Evolutionary conservation across 2,329 filamentous ascomycete genomes (phyloP).

Genomic region (Ophiosphaerella korrae): DNA sequence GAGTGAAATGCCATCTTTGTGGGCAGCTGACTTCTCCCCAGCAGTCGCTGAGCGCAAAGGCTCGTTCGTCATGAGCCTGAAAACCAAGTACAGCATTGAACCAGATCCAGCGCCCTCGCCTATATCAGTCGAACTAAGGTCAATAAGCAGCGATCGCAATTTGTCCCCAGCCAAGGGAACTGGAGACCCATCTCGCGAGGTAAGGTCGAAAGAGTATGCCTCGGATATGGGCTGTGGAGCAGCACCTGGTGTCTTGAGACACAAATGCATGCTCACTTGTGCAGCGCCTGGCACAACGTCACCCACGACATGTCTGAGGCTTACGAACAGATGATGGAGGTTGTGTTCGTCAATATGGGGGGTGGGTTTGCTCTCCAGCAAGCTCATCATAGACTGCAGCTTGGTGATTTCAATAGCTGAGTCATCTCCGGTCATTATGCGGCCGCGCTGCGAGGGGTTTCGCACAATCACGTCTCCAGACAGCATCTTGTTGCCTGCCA

Average conservation of each 20-base stretch:
- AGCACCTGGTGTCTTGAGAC: conserved; percentile 69
- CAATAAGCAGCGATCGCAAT: conserved; percentile 84
- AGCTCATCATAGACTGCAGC: conserved; percentile 93
- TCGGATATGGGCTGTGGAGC: conserved; percentile 75
- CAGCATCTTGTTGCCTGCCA: conserved; percentile 91
- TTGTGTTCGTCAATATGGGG: conserved; percentile 70
- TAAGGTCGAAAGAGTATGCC: conserved; percentile 78
- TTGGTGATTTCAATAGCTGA: conserved; percentile 90
- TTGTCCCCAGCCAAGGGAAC: conserved; percentile 68
- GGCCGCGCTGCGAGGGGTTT: conserved; percentile 80
- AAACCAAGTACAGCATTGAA: conserved; percentile 79
- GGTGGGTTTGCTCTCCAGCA: conserved; percentile 81
- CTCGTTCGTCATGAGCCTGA: conserved; percentile 73
- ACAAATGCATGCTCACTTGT: conserved; percentile 74
- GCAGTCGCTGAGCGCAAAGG: conserved; percentile 38
- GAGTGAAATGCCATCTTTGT: conserved; percentile 34
- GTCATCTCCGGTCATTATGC: conserved; percentile 88
- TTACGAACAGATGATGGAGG: conserved; percentile 81
- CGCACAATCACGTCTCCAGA: conserved; percentile 94
- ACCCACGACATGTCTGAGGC: conserved; percentile 81
- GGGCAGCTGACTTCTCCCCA: conserved; percentile 35
- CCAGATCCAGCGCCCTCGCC: conserved; percentile 68
- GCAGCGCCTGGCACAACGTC: conserved; percentile 76
- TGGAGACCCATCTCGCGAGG: conserved; percentile 72
- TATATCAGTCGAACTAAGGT: conserved; percentile 78